These are phyloP conservation scores for Penicillium aurantiogriseum DNA, from an alignment of 2,329 filamentous ascomycete species.

Conservation along the genomic window DNA sequence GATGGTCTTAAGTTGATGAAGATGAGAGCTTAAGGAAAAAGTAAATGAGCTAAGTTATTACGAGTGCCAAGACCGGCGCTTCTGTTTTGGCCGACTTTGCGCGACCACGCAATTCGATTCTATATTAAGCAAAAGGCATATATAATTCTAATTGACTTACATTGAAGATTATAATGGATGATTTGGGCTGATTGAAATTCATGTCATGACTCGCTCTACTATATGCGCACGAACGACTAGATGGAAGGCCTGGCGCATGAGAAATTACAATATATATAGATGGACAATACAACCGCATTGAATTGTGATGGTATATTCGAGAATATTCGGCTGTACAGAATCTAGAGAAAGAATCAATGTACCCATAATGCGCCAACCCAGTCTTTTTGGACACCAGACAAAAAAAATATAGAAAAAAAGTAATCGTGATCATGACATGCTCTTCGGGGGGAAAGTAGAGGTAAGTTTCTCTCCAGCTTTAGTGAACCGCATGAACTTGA, in stretches of 20 bases:
- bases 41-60: conserved; percentile 28
- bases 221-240: not conserved
- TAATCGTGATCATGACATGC: conserved; percentile 43
- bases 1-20: conserved; percentile 9
- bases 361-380: conserved; percentile 24
- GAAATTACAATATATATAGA: not conserved
- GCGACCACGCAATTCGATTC: conserved; percentile 19
- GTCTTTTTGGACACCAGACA: conserved; percentile 17
- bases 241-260: not conserved
- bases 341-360: conserved; percentile 22
- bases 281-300: not conserved
- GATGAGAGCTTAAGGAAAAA: conserved; percentile 20
- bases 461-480: conserved; percentile 62
- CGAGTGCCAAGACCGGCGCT: conserved; percentile 24
- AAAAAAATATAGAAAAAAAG: conserved; percentile 11
- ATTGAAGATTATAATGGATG: not conserved
- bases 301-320: conserved; percentile 12
- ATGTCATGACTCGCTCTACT: not conserved
- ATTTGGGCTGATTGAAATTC: too few species aligned
- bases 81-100: conserved; percentile 15
- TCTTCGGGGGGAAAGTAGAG: conserved; percentile 77
- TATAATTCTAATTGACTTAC: too few species aligned
- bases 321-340: conserved; percentile 14
- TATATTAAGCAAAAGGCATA: not conserved
- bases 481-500: conserved; percentile 75